phyloP scores from a whole-genome alignment of 495 filamentous ascomycete genomes.

The Clavariopsis aquatica region DNA sequence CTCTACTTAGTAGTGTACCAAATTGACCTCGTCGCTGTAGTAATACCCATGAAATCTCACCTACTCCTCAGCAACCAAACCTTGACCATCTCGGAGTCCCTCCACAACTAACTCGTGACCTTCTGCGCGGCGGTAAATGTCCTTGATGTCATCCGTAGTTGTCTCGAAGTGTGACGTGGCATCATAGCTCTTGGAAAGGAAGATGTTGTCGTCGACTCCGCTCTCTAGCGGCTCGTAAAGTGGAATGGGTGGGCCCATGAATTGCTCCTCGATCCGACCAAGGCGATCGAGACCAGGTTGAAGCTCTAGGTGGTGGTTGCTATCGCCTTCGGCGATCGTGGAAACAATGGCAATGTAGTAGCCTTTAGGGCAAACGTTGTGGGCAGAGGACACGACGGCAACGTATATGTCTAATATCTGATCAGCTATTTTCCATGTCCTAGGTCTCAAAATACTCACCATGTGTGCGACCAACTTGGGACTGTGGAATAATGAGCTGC shows the following conservation, averaged over 20 bases:
- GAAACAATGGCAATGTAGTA: conserved; percentile 99
- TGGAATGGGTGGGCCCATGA: conserved; percentile 88
- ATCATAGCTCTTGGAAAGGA: conserved; percentile 98
- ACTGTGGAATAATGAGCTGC: conserved; percentile 97
- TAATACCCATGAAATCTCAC: not conserved
- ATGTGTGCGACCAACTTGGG: conserved; percentile 90
- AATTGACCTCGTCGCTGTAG: conserved; percentile 3
- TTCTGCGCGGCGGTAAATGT: conserved; percentile 85
- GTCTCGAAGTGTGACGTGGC: conserved; percentile 98
- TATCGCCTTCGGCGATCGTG: conserved; percentile 87
- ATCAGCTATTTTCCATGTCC: conserved; percentile 33
- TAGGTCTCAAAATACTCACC: conserved; percentile 66
- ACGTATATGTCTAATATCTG: conserved; percentile 83
- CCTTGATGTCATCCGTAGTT: conserved; percentile 88
- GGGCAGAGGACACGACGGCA: conserved; percentile 89
- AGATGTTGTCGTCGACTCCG: conserved; percentile 87
- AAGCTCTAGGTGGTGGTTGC: conserved; percentile 94
- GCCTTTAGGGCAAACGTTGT: conserved; percentile 98
- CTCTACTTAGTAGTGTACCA: conserved; percentile 6
- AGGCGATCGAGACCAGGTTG: conserved; percentile 92
- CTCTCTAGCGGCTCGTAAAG: conserved; percentile 90
- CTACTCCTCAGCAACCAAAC: conserved; percentile 46
- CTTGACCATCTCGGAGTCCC: conserved; percentile 49
- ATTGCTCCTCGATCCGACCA: conserved; percentile 93
- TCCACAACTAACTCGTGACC: conserved; percentile 78